These are phyloP conservation scores for Medicago arabica DNA, from an alignment of 306 rosid genomes.

Conservation along the genomic window DNA sequence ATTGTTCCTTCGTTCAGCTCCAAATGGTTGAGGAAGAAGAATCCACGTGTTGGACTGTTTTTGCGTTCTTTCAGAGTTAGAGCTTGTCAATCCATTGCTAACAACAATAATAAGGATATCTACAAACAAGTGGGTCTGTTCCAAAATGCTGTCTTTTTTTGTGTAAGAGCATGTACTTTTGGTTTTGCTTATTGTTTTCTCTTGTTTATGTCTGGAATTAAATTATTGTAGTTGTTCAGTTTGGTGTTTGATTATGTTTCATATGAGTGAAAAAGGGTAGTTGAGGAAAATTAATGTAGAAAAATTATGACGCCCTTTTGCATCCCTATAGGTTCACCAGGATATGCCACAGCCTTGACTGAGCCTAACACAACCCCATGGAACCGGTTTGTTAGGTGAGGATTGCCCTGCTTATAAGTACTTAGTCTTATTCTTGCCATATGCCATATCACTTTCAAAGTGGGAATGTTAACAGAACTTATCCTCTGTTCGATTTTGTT, in stretches of 20 bases:
- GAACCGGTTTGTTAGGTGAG: too few species aligned
- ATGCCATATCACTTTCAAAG: too few species aligned
- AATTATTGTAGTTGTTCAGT: slow-evolving; percentile 22
- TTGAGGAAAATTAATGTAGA: too few species aligned
- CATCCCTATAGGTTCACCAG: too few species aligned
- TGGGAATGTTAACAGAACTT: too few species aligned
- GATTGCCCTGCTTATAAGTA: too few species aligned
- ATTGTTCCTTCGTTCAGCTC: slow-evolving; percentile 42
- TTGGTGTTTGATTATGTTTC: slow-evolving; percentile 1
- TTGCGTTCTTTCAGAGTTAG: slow-evolving; percentile 43
- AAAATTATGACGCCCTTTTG: too few species aligned
- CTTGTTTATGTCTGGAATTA: background rate
- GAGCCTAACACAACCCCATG: too few species aligned
- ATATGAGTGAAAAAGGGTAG: background rate
- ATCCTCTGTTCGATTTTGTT: too few species aligned
- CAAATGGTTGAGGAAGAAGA: slow-evolving; percentile 44
- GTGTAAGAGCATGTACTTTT: background rate
- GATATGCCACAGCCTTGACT: too few species aligned
- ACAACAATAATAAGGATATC: slow-evolving; percentile 59
- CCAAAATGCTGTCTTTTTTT: slow-evolving; percentile 37
- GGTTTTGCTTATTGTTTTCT: slow-evolving; percentile 18
- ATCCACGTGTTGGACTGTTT: slow-evolving; percentile 29
- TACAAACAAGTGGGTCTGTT: slow-evolving; percentile 76
- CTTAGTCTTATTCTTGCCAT: too few species aligned
- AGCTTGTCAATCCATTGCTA: slow-evolving; percentile 59